Conservation (phyloP, 495 filamentous ascomycete genomes). For the Lasiosphaeris hirsuta region DNA sequence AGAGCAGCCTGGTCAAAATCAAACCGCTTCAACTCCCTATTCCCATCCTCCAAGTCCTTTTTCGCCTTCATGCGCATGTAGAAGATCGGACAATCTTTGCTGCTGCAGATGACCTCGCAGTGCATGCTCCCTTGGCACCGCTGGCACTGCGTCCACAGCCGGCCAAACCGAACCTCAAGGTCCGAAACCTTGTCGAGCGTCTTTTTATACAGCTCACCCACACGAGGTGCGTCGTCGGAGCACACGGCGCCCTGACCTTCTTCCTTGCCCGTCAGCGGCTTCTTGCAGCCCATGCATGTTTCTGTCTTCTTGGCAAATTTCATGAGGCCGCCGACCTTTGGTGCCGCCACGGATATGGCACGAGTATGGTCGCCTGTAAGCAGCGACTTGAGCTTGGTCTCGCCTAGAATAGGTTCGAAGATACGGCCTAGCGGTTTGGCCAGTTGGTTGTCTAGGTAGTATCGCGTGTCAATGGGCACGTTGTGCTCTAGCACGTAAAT, state of each 20-base stretch:
- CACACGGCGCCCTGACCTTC: conserved; percentile 87
- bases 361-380: conserved; percentile 89
- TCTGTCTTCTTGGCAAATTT: conserved; percentile 96
- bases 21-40: conserved; percentile 87
- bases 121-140: conserved; percentile 96
- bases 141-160: conserved; percentile 98
- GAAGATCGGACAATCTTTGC: conserved; percentile 96
- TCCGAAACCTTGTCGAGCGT: conserved; percentile 82
- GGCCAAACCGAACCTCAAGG: conserved; percentile 85
- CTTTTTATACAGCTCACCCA: conserved; percentile 92
- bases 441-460: conserved; percentile 98
- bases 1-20: conserved; percentile 68
- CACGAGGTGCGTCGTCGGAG: conserved; percentile 72
- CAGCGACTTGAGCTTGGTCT: conserved; percentile 79
- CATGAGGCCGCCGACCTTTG: conserved; percentile 89
- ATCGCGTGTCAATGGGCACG: conserved; percentile 95
- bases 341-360: conserved; percentile 83
- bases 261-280: conserved; percentile 74
- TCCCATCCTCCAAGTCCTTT: conserved; percentile 95
- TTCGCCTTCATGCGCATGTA: conserved; percentile 99
- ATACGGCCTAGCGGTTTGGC: conserved; percentile 91
- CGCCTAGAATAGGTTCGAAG: conserved; percentile 94
- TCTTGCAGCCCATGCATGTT: conserved; percentile 99
- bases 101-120: conserved; percentile 95
- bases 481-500: conserved; percentile 97